Conservation (phyloP, 495 filamentous ascomycete species). For the Clavariopsis aquatica region DNA sequence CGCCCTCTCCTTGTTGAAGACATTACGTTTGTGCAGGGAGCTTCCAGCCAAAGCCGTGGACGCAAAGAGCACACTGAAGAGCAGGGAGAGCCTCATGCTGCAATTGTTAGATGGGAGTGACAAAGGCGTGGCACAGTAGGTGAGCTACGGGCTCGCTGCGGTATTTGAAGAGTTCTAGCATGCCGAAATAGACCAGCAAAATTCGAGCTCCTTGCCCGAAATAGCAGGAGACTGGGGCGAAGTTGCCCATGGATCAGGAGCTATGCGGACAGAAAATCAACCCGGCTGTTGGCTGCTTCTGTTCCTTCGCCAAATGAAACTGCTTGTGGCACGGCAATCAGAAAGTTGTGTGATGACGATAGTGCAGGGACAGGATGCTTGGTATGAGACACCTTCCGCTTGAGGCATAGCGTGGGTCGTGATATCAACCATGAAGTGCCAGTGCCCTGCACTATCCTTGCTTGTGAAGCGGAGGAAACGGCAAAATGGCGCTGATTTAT, state of each 20-base stretch:
- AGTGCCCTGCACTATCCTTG: not conserved
- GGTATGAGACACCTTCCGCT: not conserved
- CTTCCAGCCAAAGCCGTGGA: constrained; percentile 26
- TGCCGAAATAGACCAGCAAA: constrained; percentile 26
- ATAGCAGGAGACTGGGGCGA: constrained; percentile 18
- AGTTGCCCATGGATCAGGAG: not conserved
- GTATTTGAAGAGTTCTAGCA: constrained; percentile 28
- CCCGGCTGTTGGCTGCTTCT: not conserved
- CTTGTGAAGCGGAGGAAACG: not conserved
- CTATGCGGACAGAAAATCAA: not conserved
- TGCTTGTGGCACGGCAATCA: not conserved
- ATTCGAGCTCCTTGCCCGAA: constrained; percentile 27
- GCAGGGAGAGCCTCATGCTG: constrained; percentile 31
- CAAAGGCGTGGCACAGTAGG: not conserved
- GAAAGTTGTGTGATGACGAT: constrained; percentile 10
- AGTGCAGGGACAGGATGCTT: not conserved
- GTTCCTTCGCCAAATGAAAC: not conserved
- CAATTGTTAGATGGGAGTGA: not conserved
- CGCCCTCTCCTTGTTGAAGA: constrained; percentile 13
- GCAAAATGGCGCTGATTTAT: not conserved
- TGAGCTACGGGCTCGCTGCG: not conserved
- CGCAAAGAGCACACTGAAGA: constrained; percentile 24
- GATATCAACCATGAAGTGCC: not conserved
- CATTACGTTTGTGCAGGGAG: constrained; percentile 10
- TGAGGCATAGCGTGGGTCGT: not conserved